These are phyloP conservation scores for Solanum dulcamara DNA, from an alignment of 257 asterid species.

Conservation along the genomic window DNA sequence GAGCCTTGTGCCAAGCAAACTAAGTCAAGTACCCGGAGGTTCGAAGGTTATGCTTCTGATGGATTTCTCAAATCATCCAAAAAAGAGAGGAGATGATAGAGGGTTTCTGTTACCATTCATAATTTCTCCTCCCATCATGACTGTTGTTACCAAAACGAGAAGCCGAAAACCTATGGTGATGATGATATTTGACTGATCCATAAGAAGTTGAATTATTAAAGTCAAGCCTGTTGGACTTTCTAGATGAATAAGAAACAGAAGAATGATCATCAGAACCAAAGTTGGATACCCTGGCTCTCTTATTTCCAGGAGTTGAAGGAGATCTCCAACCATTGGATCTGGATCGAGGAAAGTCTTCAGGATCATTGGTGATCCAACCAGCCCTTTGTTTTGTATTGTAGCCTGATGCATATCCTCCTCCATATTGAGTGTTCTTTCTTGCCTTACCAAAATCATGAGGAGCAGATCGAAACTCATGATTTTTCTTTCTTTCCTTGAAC, in stretches of 20 bases:
- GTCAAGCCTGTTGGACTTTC: conserved; percentile 9
- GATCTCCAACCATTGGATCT: conserved; percentile 34
- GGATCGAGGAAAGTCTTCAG: conserved; percentile 25
- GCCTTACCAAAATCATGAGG: conserved; percentile 35
- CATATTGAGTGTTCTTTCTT: conserved; percentile 13
- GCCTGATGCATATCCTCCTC: conserved; percentile 14
- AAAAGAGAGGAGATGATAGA: background rate
- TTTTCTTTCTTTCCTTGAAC: conserved; percentile 32
- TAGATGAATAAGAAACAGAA: conserved; percentile 30
- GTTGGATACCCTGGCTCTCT: conserved; percentile 15
- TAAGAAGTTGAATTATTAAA: conserved; percentile 22
- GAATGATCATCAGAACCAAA: conserved; percentile 19
- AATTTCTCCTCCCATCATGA: conserved; percentile 27
- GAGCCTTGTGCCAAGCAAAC: background rate
- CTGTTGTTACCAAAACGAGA: conserved; percentile 39
- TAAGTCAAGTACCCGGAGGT: background rate
- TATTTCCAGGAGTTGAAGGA: conserved; percentile 44
- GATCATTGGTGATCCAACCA: conserved; percentile 64
- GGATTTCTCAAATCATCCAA: background rate
- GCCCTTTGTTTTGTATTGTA: conserved; percentile 43
- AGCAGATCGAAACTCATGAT: conserved; percentile 26
- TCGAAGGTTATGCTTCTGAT: background rate
- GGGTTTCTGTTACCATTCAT: conserved; percentile 14
- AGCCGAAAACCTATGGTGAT: conserved; percentile 35
- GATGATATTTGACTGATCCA: conserved; percentile 16